A percentile compares a stretch with the other conserved stretches of the same genome.
Conservation (phyloP, 2,329 filamentous ascomycete genomes). For the Calonectria hawksworthii region DNA sequence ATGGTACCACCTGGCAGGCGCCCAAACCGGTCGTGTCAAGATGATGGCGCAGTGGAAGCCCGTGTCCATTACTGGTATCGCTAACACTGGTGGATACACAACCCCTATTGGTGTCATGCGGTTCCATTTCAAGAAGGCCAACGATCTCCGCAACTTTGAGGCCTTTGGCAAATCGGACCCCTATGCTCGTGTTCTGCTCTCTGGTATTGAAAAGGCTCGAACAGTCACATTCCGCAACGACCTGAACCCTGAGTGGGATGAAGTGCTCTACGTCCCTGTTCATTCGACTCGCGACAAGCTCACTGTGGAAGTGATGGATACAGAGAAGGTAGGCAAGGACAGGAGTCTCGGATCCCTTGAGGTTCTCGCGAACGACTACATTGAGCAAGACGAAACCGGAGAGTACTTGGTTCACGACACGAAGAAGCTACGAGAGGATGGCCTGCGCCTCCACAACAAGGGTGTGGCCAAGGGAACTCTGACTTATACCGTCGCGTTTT, state of each 20-base stretch:
- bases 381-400: slow-evolving; percentile 82
- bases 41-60: slow-evolving; percentile 96
- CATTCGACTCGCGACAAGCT: slow-evolving; percentile 88
- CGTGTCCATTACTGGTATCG: slow-evolving; percentile 85
- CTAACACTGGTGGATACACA: slow-evolving; percentile 88
- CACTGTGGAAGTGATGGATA: slow-evolving; percentile 94
- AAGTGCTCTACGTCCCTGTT: slow-evolving; percentile 93
- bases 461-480: slow-evolving; percentile 83
- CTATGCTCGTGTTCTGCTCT: slow-evolving; percentile 89
- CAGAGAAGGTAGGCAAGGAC: slow-evolving; percentile 92
- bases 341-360: slow-evolving; percentile 88
- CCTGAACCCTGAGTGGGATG: slow-evolving; percentile 94
- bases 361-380: slow-evolving; percentile 81
- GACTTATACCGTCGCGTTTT: slow-evolving; percentile 89
- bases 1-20: slow-evolving; percentile 91
- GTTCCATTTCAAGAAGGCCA: slow-evolving; percentile 88
- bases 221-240: slow-evolving; percentile 98
- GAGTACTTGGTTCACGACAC: slow-evolving; percentile 85
- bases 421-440: slow-evolving; percentile 76
- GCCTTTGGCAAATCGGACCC: slow-evolving; percentile 97
- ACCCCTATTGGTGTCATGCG: slow-evolving; percentile 96
- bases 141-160: slow-evolving; percentile 90
- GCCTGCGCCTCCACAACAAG: slow-evolving; percentile 81
- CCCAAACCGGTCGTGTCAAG: slow-evolving; percentile 87
- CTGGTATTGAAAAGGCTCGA: slow-evolving; percentile 89